Evolutionary conservation across 1,139 yeast species (phyloP), one percentile per base, ranked within the genome.

Genomic region (Taphrina sp.): DNA sequence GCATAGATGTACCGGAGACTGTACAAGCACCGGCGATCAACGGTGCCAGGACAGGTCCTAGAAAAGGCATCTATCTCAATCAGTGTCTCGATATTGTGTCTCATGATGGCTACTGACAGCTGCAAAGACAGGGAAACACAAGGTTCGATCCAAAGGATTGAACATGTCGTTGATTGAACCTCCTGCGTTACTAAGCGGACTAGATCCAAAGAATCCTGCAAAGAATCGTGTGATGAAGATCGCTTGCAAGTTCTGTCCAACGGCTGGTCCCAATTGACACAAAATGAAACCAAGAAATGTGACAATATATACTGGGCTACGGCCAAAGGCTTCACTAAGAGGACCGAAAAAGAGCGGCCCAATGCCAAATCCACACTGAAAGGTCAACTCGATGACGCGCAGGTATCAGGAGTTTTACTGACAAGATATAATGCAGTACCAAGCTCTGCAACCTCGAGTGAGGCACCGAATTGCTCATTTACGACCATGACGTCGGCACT

Each of bases 391-490:
- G 88, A 78, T 3, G 95, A 81, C 59, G 95, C 96, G 59, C 92
- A 94, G 12, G 92, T 95, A 62, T 87, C 80, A 3, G n/a, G n/a
- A n/a, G n/a, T 95, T 82, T 66, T 89, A 74, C 0, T 95, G 88
- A 4, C 96, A 8, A 46, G 16, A 12, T 46, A 46, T 12, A 46
- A 16, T n/a, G 29, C 20, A 8, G 28, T 14, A 14, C 37, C 52
- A 5, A 46, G 16, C 1, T 28, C 16, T 3, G 53, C 51, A 16
- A 46, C 52, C 3, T 46, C 52, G n/a, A 16, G 10, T 2, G 26
- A 16, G 10, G 19, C 26, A 2, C 16, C n/a, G 16, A 38, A 38
- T n/a, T 14, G 12, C 16, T 16, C 28, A 8, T 20, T 14, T 10
- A 38, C 19, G 14, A 95, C 26, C 43, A n/a, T 8, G 10, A 10